phyloP scores from a whole-genome alignment of 2,329 filamentous ascomycete species.

The Xylaria arbuscula region DNA sequence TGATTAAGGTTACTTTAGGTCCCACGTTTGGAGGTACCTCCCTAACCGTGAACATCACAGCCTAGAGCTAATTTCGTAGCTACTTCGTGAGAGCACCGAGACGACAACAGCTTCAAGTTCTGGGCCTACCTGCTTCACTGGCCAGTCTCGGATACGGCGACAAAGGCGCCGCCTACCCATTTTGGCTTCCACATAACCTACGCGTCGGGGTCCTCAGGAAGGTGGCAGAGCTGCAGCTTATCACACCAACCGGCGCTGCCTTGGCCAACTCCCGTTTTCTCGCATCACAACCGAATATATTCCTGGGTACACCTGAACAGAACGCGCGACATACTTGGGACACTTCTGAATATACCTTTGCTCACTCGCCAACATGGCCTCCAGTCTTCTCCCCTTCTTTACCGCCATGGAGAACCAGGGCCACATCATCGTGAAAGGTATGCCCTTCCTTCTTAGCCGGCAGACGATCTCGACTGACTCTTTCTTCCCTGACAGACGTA shows the following conservation, averaged over 20 bases:
- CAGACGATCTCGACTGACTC: not conserved
- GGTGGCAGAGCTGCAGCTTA: not conserved
- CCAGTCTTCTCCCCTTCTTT: conserved; percentile 58
- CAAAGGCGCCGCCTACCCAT: not conserved
- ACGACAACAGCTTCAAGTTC: too few relatives aligned
- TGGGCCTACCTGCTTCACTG: not conserved
- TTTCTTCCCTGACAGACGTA: conserved; percentile 63
- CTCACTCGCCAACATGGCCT: conserved; percentile 51
- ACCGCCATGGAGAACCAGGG: conserved; percentile 59
- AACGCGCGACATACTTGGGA: not conserved
- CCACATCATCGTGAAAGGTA: conserved; percentile 57
- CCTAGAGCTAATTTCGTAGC: too few relatives aligned
- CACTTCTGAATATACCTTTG: not conserved
- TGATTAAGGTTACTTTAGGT: too few relatives aligned
- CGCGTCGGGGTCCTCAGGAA: not conserved
- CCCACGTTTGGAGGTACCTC: not conserved
- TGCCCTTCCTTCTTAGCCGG: not conserved
- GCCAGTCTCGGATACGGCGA: not conserved
- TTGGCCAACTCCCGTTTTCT: not conserved
- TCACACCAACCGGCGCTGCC: not conserved
- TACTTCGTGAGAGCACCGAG: too few relatives aligned
- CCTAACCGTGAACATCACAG: not conserved
- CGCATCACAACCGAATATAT: not conserved
- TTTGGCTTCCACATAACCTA: not conserved
- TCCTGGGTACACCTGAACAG: not conserved